Evolutionary conservation across 2,329 filamentous ascomycete genomes (phyloP), one percentile per base, ranked within the genome.

Genomic region (Lecanicillium sp.): DNA sequence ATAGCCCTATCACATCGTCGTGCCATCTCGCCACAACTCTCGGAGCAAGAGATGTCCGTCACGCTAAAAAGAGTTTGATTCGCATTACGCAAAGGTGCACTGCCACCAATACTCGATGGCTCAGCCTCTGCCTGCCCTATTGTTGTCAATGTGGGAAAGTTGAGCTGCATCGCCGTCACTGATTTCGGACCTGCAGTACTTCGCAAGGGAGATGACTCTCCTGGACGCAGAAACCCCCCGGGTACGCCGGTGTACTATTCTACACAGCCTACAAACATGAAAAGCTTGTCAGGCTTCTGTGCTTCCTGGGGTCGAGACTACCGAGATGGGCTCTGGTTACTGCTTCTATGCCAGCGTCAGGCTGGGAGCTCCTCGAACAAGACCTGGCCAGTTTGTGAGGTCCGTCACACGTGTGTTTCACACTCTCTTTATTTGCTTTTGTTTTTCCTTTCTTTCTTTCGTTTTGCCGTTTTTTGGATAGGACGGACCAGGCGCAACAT

Each of bases 181-280:
- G 50, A 52, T 37, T 48, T 51, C 24, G 15, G 50, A 21, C 41
- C 45, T 4, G 50, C 45, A 27, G 41, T 52, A 7, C n/a, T 32
- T 19, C 29, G 36, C 5, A 3, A 5, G 14, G 40, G 27, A 15
- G 3, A 33, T 6, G 8, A 21, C 14, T 19, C 19, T 10, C 12
- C 20, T 8, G 35, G 7, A 11, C 20, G 30, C 12, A 12, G 7
- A 20, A 46, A 48, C 21, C 30, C 29, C 10, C 27, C 23, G 19
- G 40, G 45, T 11, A 45, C 24, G 17, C 44, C 48, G 12, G 27
- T 47, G 5, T 45, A 32, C 7, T 35, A 14, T 3, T 40, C 33
- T 11, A 48, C 29, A 8, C n/a, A 20, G 12, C 36, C 26, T 15
- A 14, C 12, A n/a, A 10, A 35, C 14, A 42, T 35, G 47, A n/a